Conservation (phyloP, 78 protist genomes). For the Creolimax fragrantissima region DNA sequence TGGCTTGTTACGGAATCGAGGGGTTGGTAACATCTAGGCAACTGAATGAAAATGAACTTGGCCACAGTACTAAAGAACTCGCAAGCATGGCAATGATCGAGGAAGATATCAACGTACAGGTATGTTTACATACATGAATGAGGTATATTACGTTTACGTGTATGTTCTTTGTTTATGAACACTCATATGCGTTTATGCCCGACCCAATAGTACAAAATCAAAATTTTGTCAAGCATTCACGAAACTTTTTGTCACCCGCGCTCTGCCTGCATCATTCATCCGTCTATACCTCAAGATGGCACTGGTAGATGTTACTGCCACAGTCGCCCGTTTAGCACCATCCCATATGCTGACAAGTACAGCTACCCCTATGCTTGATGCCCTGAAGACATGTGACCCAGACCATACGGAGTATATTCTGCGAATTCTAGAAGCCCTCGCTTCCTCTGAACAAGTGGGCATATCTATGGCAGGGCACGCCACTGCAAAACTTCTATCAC, state of each 20-base stretch:
- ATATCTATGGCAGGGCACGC: background rate
- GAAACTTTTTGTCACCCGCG: too few relatives aligned
- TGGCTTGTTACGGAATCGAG: background rate
- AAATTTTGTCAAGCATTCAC: too few relatives aligned
- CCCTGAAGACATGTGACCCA: background rate
- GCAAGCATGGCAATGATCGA: background rate
- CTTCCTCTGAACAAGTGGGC: background rate
- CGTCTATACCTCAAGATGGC: too few relatives aligned
- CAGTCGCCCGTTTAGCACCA: background rate
- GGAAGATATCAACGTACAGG: background rate
- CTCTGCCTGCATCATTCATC: too few relatives aligned
- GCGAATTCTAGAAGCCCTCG: background rate
- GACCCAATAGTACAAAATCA: too few relatives aligned
- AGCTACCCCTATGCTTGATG: background rate
- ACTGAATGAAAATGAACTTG: background rate
- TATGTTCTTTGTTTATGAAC: too few relatives aligned
- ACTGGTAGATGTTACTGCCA: background rate
- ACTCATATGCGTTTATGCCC: too few relatives aligned
- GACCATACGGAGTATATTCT: background rate
- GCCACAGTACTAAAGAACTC: background rate
- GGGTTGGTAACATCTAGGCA: background rate
- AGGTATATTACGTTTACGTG: too few relatives aligned
- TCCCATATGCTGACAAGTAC: background rate
- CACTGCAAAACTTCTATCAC: background rate
- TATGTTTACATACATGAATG: too few relatives aligned